Evolutionary conservation across 768 basidiomycete species (phyloP).

Genomic region (Boletus reticulatus): DNA sequence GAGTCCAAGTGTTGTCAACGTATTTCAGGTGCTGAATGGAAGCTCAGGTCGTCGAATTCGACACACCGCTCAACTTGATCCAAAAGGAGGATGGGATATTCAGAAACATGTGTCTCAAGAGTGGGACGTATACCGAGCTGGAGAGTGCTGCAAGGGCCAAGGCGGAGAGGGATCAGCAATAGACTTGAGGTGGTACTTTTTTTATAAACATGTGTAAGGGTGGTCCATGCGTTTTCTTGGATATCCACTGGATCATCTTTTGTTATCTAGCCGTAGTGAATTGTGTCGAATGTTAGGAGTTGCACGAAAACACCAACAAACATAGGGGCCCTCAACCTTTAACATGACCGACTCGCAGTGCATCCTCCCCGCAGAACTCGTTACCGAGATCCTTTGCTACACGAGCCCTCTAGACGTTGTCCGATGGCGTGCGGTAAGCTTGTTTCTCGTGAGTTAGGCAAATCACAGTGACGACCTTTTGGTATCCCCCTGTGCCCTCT

Average conservation of each 20-base stretch:
- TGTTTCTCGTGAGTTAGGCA: not conserved
- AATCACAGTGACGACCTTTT: too few species aligned
- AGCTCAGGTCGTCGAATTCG: conserved; percentile 56
- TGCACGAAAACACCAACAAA: too few species aligned
- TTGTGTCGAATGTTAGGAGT: too few species aligned
- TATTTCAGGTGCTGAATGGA: not conserved
- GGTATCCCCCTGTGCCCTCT: too few species aligned
- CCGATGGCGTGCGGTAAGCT: not conserved
- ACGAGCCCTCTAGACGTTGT: not conserved
- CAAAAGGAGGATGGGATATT: conserved; percentile 63
- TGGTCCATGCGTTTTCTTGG: too few species aligned
- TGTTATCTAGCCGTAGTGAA: too few species aligned
- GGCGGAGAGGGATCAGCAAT: conserved; percentile 16
- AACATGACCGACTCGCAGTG: not conserved
- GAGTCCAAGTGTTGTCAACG: not conserved
- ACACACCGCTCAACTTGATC: conserved; percentile 70
- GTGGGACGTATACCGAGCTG: conserved; percentile 60
- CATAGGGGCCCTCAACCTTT: too few species aligned
- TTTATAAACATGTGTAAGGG: too few species aligned
- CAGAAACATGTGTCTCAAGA: conserved; percentile 67
- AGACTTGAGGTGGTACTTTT: too few species aligned
- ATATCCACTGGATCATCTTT: too few species aligned
- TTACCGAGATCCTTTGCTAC: not conserved
- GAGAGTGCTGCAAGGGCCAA: conserved; percentile 54
- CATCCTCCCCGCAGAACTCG: not conserved